Evolutionary conservation across 2,329 filamentous ascomycete species (phyloP).

Genomic region (Arthrobotrys megalospora): DNA sequence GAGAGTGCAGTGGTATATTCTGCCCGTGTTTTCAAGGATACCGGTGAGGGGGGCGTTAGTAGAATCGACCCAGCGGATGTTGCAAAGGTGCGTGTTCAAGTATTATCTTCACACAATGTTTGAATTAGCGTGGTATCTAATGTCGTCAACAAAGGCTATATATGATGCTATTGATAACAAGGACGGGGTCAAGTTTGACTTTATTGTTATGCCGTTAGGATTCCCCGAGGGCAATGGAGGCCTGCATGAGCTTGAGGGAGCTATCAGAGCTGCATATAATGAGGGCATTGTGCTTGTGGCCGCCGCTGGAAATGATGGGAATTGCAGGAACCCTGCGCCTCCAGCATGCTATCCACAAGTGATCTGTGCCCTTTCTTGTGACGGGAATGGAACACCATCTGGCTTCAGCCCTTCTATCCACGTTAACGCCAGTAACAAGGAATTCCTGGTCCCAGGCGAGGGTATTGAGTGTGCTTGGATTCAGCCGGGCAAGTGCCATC

Average conservation of each 20-base stretch:
- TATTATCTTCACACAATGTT: too few relatives aligned
- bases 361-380: constrained; percentile 7
- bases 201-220: constrained; percentile 2
- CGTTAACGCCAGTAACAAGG: neutral
- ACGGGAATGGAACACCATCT: constrained; percentile 10
- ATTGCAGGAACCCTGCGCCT: neutral
- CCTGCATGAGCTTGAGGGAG: neutral
- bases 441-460: constrained; percentile 11
- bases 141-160: neutral
- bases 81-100: neutral
- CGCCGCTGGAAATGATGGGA: constrained; percentile 4
- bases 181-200: neutral
- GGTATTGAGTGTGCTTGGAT: constrained; percentile 11
- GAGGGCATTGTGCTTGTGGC: neutral
- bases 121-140: neutral
- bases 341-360: neutral
- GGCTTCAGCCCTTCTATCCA: constrained; percentile 5
- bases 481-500: neutral
- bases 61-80: neutral
- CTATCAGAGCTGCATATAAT: neutral
- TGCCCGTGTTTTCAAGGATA: neutral
- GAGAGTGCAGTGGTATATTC: constrained; percentile 8
- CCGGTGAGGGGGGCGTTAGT: neutral
- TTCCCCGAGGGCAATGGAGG: neutral
- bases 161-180: neutral